Conservation (phyloP, 805 yeast species). For the Candida insectorum region DNA sequence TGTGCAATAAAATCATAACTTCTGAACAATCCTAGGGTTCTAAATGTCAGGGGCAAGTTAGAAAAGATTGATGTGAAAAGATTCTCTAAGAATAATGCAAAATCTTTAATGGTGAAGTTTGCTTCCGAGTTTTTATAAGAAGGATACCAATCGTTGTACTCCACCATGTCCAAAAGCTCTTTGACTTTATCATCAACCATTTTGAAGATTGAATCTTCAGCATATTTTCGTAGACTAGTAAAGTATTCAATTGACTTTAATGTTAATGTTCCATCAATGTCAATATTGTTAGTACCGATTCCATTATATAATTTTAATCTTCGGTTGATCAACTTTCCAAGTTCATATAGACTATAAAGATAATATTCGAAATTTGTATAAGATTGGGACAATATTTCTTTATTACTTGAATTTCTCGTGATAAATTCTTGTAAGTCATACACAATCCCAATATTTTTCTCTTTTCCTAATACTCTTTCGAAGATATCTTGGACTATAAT, state of each 20-base stretch:
- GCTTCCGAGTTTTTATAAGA: conserved; percentile 54
- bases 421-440: conserved; percentile 52
- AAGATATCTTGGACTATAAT: conserved; percentile 58
- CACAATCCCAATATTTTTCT: conserved; percentile 53
- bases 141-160: conserved; percentile 76
- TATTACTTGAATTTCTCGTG: conserved; percentile 65
- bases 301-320: conserved; percentile 37
- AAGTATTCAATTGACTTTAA: conserved; percentile 53
- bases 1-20: conserved; percentile 83
- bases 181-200: conserved; percentile 78
- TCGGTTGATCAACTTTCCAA: conserved; percentile 47
- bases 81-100: conserved; percentile 80
- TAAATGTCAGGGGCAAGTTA: conserved; percentile 73
- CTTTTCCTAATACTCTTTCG: conserved; percentile 61
- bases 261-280: conserved; percentile 34
- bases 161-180: conserved; percentile 79
- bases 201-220: conserved; percentile 78
- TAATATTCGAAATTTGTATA: conserved; percentile 86
- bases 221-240: conserved; percentile 56
- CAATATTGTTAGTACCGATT: conserved; percentile 37
- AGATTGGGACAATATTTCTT: conserved; percentile 89
- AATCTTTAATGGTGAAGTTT: conserved; percentile 71
- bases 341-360: conserved; percentile 66
- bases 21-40: conserved; percentile 76
- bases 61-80: conserved; percentile 82